Base-by-base conservation (phyloP, 768 basidiomycete species). In the Gelatoporia subvermispora region DNA sequence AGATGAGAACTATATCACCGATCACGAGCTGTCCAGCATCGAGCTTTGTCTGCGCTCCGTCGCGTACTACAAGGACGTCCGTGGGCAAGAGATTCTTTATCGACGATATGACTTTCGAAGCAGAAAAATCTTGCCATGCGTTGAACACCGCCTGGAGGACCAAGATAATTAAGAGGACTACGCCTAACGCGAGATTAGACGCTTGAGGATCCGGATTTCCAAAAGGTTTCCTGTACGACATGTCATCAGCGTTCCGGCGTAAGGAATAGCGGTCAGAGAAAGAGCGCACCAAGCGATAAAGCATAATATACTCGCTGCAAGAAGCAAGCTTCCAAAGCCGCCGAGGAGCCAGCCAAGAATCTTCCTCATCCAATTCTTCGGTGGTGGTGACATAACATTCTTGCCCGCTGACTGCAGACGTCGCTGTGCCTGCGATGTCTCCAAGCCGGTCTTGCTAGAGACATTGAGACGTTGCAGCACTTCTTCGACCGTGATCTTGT, bases 71-170 rank as follows among this genome's bases (percentile, higher is more conserved):
- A 42, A 82, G 69, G 35, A 82, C 76, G 51, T 79, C 78, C 22
- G 79, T 74, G 1, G 83, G 81, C 1, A 85, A 73, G 60, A 85
- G 79, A 54, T 75, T 75, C 54, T 78, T 75, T 50, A 84, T 82
- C 7, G 78, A 80, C 0, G 75, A 66, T 76, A 82, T 81, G 34
- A 79, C 74, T 16, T 74, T 65, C 0, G 71, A 65, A 0, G 80
- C 80, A 0, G 76, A 75, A 50, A 70, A 81, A 58, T 81, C 80
- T 59, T 75, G 74, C 73, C 73, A 79, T 1, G 78, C 77, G 51
- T 79, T 79, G 66, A 79, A 72, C n/a, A 64, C 47, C 0, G 74
- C 69, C 48, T 74, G 72, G 2, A 76, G 52, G 9, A 62, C 18
- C n/a, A 73, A 60, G 48, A 75, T 72, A 39, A 74, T 57, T 5